Evolutionary conservation across 1,284 basidiomycete species (phyloP).

Genomic region (Austropuccinia psidii): DNA sequence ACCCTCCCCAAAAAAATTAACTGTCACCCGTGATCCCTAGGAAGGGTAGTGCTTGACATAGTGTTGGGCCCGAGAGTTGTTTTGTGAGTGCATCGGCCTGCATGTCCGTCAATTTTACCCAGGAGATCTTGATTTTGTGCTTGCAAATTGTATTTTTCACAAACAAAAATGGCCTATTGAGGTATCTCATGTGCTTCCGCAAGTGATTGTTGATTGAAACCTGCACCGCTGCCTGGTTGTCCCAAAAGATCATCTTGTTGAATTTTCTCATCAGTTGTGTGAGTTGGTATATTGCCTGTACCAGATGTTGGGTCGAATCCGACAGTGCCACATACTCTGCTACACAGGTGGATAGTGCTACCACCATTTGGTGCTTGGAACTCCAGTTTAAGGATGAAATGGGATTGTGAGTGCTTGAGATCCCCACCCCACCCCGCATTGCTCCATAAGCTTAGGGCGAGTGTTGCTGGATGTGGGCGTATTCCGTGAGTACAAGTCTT

Average conservation of each 20-base stretch:
- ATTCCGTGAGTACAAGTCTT: background rate
- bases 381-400: background rate
- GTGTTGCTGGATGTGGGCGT: background rate
- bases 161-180: background rate
- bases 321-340: background rate
- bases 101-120: background rate
- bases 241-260: background rate
- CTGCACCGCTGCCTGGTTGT: background rate
- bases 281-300: background rate
- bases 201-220: background rate
- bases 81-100: background rate
- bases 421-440: constrained; percentile 9
- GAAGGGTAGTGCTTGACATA: too few relatives aligned
- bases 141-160: background rate
- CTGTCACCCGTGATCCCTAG: too few relatives aligned
- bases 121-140: background rate
- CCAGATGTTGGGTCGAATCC: background rate
- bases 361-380: background rate
- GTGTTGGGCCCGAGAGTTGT: too few relatives aligned
- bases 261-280: background rate
- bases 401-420: background rate
- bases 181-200: background rate
- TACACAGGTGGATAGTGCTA: background rate
- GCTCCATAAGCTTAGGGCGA: background rate
- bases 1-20: too few relatives aligned